Conservation (phyloP, 345 rosid species). For the Mallotus nudiflorus region DNA sequence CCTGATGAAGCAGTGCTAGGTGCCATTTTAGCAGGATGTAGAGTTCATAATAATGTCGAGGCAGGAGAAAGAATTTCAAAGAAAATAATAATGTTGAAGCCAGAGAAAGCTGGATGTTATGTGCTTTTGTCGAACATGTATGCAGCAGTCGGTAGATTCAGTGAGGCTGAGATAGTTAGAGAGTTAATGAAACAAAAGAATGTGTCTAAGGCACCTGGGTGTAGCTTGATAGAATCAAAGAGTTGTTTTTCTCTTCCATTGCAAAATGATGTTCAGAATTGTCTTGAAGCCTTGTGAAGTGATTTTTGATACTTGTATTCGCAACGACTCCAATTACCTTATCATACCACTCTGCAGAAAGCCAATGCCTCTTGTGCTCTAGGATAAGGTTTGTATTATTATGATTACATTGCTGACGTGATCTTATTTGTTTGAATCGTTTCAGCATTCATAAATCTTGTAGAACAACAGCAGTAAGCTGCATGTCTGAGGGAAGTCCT, state of each 20-base stretch:
- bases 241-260: not conserved
- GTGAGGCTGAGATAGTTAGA: slow-evolving; percentile 56
- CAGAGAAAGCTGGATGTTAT: slow-evolving; percentile 50
- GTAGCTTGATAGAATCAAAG: slow-evolving; percentile 46
- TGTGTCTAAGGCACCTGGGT: slow-evolving; percentile 48
- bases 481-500: not conserved
- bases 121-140: slow-evolving; percentile 56
- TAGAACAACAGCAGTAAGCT: not conserved
- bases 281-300: not conserved
- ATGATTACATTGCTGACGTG: not conserved
- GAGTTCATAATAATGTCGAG: slow-evolving; percentile 53
- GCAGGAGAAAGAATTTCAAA: slow-evolving; percentile 62
- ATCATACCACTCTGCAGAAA: not conserved
- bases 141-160: slow-evolving; percentile 44
- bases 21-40: slow-evolving; percentile 53
- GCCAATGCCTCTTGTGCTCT: not conserved
- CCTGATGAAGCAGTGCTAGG: slow-evolving; percentile 63
- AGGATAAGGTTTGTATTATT: not conserved
- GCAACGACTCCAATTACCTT: not conserved
- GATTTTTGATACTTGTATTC: not conserved
- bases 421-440: too few species aligned
- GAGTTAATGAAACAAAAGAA: slow-evolving; percentile 45
- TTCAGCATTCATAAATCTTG: too few species aligned
- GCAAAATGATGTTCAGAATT: not conserved
- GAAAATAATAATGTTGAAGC: slow-evolving; percentile 46